Base-by-base conservation (phyloP, 495 filamentous ascomycete genomes). In the Pseudomonodictys pantanalensis region DNA sequence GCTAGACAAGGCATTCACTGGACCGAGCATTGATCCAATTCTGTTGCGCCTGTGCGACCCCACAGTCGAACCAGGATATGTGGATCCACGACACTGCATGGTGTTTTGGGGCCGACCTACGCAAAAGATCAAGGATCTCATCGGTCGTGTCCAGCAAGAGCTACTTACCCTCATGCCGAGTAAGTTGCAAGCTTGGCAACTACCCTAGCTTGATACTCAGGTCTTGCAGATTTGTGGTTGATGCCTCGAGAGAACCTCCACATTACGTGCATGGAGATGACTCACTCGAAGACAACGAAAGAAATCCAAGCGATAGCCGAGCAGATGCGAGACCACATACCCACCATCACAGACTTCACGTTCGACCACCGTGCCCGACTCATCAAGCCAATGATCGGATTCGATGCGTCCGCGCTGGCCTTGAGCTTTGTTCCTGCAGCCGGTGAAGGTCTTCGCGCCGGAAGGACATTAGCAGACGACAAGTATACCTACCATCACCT, bases 401-500 rank as follows among this genome's bases (percentile, higher is more conserved):
- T 86, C 66, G 93, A 98, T 66, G 80, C 86, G 1, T 82, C 88
- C 2, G 92, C 90, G 2, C 74, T 97, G 29, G 92, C 93, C 11
- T 72, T 97, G 28, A 90, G 86, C 10, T 96, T 95, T 71, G 70
- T 96, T 0, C 92, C 92, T 0, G 88, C 86, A 0, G 79, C 84
- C 1, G 83, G 78, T 15, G 83, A 86, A 68, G 69, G 64, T 4
- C 64, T 72, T 3, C 42, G 71, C 22, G 65, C 74, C 4, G 58
- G 64, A 11, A 46, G 72, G 12, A 61, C 60, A 11, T 30, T 53
- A 0, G 67, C 70, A 15, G 74, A 78, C 7, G 86, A 90, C 58
- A 33, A 25, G 0, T 97, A 90, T 71, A 90, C 88, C 2, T 97
- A 95, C 71, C 92, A 96, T 65, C 92, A 97, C 71, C 83, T 97